Percentiles rank a stretch among this genome's conserved stretches.
Conservation (phyloP, 768 basidiomycete genomes). For the Psilocybe cyanescens region DNA sequence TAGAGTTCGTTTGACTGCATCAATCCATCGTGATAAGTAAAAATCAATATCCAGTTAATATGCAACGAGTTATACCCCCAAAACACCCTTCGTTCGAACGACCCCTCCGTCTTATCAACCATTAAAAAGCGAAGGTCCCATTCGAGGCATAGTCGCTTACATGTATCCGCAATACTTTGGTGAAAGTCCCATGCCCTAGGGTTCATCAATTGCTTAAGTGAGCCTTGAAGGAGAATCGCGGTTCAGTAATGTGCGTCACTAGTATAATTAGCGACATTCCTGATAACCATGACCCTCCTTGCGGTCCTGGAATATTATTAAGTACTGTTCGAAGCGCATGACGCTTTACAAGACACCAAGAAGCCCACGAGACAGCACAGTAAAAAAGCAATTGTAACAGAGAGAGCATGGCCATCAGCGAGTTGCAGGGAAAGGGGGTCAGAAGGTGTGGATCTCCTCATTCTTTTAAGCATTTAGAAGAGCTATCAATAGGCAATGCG, state of each 20-base stretch:
- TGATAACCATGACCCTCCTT: slow-evolving; percentile 32
- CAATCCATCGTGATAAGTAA: neutral
- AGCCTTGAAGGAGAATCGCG: slow-evolving; percentile 3
- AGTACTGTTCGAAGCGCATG: slow-evolving; percentile 20
- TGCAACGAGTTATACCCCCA: slow-evolving; percentile 32
- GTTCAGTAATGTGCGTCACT: no score
- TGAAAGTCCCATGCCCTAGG: slow-evolving; percentile 15
- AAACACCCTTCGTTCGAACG: slow-evolving; percentile 31
- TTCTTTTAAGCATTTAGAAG: neutral
- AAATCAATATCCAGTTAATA: neutral
- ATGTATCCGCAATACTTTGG: slow-evolving; percentile 9
- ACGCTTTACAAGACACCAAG: slow-evolving; percentile 15
- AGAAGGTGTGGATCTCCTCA: neutral
- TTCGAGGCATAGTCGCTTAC: neutral
- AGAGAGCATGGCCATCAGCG: neutral
- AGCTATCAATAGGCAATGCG: neutral
- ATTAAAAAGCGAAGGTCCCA: neutral
- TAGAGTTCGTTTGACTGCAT: slow-evolving; percentile 36
- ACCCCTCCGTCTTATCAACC: slow-evolving; percentile 30
- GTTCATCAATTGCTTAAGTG: slow-evolving; percentile 8
- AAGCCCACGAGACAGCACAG: slow-evolving; percentile 13
- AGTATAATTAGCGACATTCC: slow-evolving; percentile 24
- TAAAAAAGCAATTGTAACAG: neutral
- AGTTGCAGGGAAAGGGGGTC: neutral
- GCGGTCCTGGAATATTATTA: slow-evolving; percentile 43